Base-by-base conservation (phyloP, 1,139 yeast species). In the Scheffersomyces titani region DNA sequence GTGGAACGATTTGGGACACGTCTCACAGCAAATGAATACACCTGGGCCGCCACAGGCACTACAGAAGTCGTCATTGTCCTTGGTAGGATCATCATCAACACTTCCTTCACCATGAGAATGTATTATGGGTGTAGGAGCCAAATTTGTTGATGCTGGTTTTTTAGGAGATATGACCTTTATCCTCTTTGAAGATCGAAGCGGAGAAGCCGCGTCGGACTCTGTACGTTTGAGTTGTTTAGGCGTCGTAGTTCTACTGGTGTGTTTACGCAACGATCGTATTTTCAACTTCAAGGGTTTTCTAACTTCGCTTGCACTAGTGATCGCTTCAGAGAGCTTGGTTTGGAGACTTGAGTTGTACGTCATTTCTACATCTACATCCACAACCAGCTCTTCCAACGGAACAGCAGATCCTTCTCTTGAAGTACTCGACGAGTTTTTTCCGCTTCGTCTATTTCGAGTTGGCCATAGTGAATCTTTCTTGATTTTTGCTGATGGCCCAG, bases 1-100 rank as follows among this genome's bases (percentile, higher is more conserved):
- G 69, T 94, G 99, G 71, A 93, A 94, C 1, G 97, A 90, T 65
- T 83, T 83, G 0, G 98, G 97, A 71, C 99, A 94, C 2, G 90
- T 81, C 64, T 94, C 99, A 74, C 99, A 94, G 72, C 98, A 94
- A 40, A 94, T 79, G 62, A 94, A 92, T 47, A 90, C 81, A 7
- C 99, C 99, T 0, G 93, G 79, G 30, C 92, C 92, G 1, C 96
- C 92, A 73, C 99, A 94, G 0, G 96, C 82, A 22, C 90, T 80
- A 67, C 99, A 94, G 69, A 82, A 92, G 71, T 94, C 99, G 62
- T 93, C 96, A 69, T 94, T 94, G 59, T 85, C 81, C 60, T 76
- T 66, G 54, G 75, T 66, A 49, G 72, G 61, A 54, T 73, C 74
- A 54, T 65, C 66, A 3, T 68, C 70, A 44, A 60, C 52, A 49